phyloP scores from a whole-genome alignment of 2,329 filamentous ascomycete species.

The Nothopassalora personata region DNA sequence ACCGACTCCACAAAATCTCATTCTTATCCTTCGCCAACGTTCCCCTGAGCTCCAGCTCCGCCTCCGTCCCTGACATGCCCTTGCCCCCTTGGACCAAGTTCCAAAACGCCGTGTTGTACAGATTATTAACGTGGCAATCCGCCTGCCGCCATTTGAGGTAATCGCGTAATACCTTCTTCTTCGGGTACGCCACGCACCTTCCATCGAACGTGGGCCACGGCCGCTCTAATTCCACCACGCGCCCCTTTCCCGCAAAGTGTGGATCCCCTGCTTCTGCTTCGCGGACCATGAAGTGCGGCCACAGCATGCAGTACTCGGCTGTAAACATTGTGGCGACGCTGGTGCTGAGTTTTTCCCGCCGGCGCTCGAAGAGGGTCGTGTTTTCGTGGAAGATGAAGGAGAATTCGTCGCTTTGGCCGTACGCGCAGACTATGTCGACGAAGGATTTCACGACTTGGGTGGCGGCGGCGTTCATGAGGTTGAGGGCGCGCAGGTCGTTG shows the following conservation, averaged over 20 bases:
- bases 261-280: conserved; percentile 43
- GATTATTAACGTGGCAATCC: conserved; percentile 97
- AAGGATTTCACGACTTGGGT: conserved; percentile 75
- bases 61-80: conserved; percentile 63
- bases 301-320: conserved; percentile 78
- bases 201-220: conserved; percentile 90
- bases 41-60: conserved; percentile 75
- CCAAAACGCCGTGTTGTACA: conserved; percentile 99
- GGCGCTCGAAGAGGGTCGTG: conserved; percentile 76
- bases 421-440: conserved; percentile 79
- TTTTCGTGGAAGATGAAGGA: conserved; percentile 59
- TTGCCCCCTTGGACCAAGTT: conserved; percentile 69
- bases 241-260: not conserved
- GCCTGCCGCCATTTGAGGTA: conserved; percentile 97
- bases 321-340: conserved; percentile 93
- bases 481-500: conserved; percentile 78
- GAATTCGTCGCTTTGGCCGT: conserved; percentile 93
- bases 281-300: conserved; percentile 66
- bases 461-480: conserved; percentile 95
- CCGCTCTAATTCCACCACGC: conserved; percentile 53
- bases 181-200: conserved; percentile 83
- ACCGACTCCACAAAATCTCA: conserved; percentile 84
- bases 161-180: conserved; percentile 73
- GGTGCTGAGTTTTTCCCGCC: conserved; percentile 82
- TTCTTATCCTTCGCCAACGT: conserved; percentile 86